Evolutionary conservation across 2,329 filamentous ascomycete genomes (phyloP).

Genomic region (Gaeumannomyces tritici): DNA sequence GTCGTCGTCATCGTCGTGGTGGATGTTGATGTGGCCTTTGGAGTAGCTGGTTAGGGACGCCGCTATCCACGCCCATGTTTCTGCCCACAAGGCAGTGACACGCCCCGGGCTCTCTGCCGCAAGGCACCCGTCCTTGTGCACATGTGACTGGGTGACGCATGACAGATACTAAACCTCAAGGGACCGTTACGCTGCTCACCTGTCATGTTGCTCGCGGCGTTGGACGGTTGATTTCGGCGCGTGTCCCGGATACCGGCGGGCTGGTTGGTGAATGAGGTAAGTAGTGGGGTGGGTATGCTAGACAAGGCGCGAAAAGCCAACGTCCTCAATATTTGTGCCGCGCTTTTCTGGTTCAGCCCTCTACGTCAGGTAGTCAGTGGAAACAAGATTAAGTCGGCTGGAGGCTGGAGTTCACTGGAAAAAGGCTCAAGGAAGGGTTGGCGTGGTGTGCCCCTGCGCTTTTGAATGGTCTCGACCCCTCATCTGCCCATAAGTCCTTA

Average conservation of each 20-base stretch:
- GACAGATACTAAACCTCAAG: background rate
- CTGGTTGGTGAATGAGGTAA: too few relatives aligned
- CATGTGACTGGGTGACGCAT: too few relatives aligned
- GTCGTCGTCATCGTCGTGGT: slow-evolving; percentile 28
- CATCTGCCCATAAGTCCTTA: background rate
- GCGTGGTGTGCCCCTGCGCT: background rate
- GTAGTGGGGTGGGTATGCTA: too few relatives aligned
- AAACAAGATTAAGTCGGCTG: background rate
- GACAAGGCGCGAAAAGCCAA: too few relatives aligned
- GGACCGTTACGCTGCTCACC: background rate
- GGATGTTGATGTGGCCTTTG: slow-evolving; percentile 3
- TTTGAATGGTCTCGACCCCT: background rate
- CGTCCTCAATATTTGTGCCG: too few relatives aligned
- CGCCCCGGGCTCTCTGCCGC: too few relatives aligned
- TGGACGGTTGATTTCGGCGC: background rate
- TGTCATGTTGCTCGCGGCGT: background rate
- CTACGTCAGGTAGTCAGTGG: background rate
- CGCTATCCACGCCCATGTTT: background rate
- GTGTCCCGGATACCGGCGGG: background rate
- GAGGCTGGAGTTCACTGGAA: background rate
- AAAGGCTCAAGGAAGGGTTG: background rate
- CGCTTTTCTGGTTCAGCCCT: background rate
- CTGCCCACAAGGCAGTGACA: too few relatives aligned
- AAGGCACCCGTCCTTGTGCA: background rate
- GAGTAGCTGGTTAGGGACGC: background rate